Base-by-base conservation (phyloP, 306 rosid species). In the Mimosa pudica region DNA sequence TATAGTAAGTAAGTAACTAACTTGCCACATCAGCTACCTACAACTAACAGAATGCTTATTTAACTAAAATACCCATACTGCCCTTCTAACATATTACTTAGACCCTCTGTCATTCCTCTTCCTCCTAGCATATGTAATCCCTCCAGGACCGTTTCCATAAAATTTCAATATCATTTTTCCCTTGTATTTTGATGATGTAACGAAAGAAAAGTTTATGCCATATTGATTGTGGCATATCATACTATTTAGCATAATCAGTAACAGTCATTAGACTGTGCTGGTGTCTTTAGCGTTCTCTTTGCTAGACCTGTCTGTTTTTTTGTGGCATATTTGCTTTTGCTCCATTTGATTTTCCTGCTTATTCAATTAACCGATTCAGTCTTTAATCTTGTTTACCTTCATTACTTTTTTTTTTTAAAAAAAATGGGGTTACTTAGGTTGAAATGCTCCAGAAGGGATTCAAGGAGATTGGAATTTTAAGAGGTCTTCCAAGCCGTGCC, bases 391-490 rank as follows among this genome's bases (percentile, higher is more conserved):
- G 41, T 57, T 70, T 20, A 63, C 20, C 72, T 67, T 36, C 70
- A 41, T 67, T 80, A 79, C 47, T 46, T 54, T 65, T 47, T 62
- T 73, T 62, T 73, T 81, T n/a, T n/a, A n/a, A n/a, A n/a, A n/a
- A 58, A 70, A 41, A 60, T 64, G 75, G 82, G 76, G 78, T 73
- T 91, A 73, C 74, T 47, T 84, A 92, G 98, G 92, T 87, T 73
- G 87, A 83, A 80, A 92, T 87, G 94, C 88, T 95, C 78, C 84
- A 87, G 73, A 90, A 89, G 76, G 98, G 98, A 81, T 87, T 95
- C 77, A 84, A 89, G 78, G 93, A 92, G 84, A 76, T 92, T 44
- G 98, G 97, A 76, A 82, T 95, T 83, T 82, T 95, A 89, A 87
- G 84, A 82, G 84, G 80, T 48, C 61, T 54, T 42, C 75, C 82